Base-by-base conservation (phyloP, 495 filamentous ascomycete genomes). In the Tetracladium setigerum region DNA sequence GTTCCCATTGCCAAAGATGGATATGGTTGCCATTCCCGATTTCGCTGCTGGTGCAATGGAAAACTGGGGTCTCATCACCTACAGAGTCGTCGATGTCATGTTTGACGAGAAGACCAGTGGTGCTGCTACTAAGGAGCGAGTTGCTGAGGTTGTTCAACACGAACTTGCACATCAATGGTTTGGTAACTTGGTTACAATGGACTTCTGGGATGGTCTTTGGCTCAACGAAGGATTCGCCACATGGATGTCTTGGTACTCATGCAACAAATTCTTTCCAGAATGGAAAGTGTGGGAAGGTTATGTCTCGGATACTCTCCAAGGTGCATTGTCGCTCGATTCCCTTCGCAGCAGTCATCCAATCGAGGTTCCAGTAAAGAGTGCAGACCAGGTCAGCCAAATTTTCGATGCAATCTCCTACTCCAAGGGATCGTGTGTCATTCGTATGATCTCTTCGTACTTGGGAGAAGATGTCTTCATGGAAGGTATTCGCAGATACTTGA, bases 141-240 rank as follows among this genome's bases (percentile, higher is more conserved):
- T 98, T 43, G 91, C 90, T 15, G 95, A 98, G 53, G 89, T 96
- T 27, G 89, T 96, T 15, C 86, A 88, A 5, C 89, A 95, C 63
- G 90, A 98, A 61, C 70, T 98, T 38, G 92, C 92, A 24, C 92
- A 98, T 64, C 92, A 97, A 68, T 98, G 92, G 92, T 98, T 96
- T 59, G 92, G 92, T 27, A 95, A 98, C 61, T 78, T 96, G 14
- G 92, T 96, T 16, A 87, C 84, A 13, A 88, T 88, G 84, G 78
- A 82, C 53, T 82, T 78, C 78, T 96, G 92, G 92, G 89, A 84
- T 61, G 92, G 95, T 64, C 74, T 98, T 17, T 98, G 92, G 91
- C 76, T 97, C 11, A 94, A 94, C 51, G 91, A 97, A 64, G 91
- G 90, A 2, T 98, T 98, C 64, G 92, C 92, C 17, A 98, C 92